Evolutionary conservation across 192 early-diverging fungal genomes (phyloP).

Genomic region (Phlyctochytrium planicorne): DNA sequence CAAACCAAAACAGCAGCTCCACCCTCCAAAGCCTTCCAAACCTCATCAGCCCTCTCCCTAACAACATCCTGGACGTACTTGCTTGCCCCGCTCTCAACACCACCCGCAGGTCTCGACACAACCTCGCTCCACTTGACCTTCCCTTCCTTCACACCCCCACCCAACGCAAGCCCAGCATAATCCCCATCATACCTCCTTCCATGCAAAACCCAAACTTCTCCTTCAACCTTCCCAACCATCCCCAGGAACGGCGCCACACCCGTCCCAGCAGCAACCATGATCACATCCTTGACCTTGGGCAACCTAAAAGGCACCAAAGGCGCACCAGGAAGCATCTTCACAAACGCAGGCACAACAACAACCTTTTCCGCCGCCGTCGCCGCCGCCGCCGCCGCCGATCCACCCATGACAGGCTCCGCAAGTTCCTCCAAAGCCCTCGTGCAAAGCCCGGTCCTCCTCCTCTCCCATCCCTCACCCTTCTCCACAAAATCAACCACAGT

Average conservation of each 20-base stretch:
- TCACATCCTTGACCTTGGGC: too few relatives aligned
- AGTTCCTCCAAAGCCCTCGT: too few relatives aligned
- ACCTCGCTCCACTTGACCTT: constrained; percentile 70
- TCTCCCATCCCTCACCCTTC: too few relatives aligned
- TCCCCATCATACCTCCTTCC: constrained; percentile 70
- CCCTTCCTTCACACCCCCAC: constrained; percentile 46
- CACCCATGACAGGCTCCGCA: too few relatives aligned
- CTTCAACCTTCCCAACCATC: constrained; percentile 65
- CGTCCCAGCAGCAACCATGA: constrained; percentile 91
- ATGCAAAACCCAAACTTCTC: constrained; percentile 73
- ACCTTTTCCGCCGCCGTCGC: too few relatives aligned
- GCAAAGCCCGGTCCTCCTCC: too few relatives aligned
- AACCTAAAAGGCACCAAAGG: too few relatives aligned
- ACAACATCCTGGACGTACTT: constrained; percentile 88
- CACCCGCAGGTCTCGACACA: constrained; percentile 39
- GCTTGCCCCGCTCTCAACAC: constrained; percentile 34
- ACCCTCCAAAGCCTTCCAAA: constrained; percentile 9
- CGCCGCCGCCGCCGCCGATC: too few relatives aligned
- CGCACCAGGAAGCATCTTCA: too few relatives aligned
- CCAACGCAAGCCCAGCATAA: constrained; percentile 4
- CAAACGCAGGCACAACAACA: too few relatives aligned
- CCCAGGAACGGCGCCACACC: constrained; percentile 94
- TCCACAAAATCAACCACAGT: too few relatives aligned
- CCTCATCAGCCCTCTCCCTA: constrained; percentile 39
- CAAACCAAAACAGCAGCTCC: constrained; percentile 35